These are phyloP conservation scores for Asclepias syriaca DNA, from an alignment of 257 asterid genomes.

Conservation along the genomic window DNA sequence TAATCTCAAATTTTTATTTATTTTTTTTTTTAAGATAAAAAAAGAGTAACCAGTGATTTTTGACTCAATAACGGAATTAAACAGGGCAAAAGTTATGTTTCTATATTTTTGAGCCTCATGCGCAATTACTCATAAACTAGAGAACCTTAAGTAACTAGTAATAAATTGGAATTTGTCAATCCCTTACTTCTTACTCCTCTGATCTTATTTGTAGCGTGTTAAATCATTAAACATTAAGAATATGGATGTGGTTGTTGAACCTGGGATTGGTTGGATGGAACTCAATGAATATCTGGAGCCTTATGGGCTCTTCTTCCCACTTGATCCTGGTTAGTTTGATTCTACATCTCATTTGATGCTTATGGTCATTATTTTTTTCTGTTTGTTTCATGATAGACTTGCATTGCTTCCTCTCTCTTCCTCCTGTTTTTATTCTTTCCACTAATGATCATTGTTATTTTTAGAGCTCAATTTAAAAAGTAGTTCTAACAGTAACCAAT, in stretches of 20 bases:
- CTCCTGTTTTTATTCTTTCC: not conserved
- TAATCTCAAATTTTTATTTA: not conserved
- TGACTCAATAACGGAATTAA: not conserved
- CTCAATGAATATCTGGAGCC: conserved; percentile 92
- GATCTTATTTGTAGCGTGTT: conserved; percentile 46
- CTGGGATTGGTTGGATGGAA: conserved; percentile 99
- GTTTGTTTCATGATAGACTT: not conserved
- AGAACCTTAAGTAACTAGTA: not conserved
- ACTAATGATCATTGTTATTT: not conserved
- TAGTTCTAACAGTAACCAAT: no score
- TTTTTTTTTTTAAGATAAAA: no score
- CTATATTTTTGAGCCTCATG: not conserved
- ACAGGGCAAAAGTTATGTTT: not conserved
- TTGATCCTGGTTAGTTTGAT: conserved; percentile 75
- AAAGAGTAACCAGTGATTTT: not conserved
- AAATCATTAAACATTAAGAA: conserved; percentile 71
- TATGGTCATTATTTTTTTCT: not conserved
- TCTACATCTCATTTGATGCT: conserved; percentile 14
- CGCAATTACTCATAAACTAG: not conserved
- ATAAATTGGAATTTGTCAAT: conserved; percentile 7
- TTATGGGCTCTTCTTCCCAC: conserved; percentile 91
- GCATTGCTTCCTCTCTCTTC: not conserved
- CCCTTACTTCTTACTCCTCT: conserved; percentile 24
- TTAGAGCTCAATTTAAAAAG: no score
- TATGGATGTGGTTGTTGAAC: conserved; percentile 99